phyloP scores from a whole-genome alignment of 78 protist genomes.

The Speleostelium caveatum region DNA sequence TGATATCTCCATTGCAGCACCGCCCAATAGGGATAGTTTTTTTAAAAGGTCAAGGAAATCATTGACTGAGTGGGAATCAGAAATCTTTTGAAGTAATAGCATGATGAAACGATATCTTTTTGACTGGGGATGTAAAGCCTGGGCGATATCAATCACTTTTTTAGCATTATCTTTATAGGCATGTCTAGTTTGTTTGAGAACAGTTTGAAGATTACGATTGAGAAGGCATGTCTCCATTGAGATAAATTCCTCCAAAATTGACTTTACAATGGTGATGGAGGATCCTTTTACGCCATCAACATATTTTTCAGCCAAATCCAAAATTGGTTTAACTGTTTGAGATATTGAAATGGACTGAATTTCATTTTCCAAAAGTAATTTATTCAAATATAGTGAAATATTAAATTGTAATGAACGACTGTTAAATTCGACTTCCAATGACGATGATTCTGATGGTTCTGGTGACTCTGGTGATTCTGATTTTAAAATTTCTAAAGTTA shows the following conservation, averaged over 20 bases:
- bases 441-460: background rate
- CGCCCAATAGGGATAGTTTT: slow-evolving; percentile 17
- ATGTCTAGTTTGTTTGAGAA: slow-evolving; percentile 37
- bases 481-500: slow-evolving; percentile 46
- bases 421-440: background rate
- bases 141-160: slow-evolving; percentile 45
- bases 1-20: slow-evolving; percentile 52
- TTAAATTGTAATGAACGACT: background rate
- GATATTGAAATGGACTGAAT: slow-evolving; percentile 8
- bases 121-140: slow-evolving; percentile 49
- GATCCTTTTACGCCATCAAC: slow-evolving; percentile 33
- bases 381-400: slow-evolving; percentile 20
- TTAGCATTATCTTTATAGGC: slow-evolving; percentile 31
- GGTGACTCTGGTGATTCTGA: too few relatives aligned
- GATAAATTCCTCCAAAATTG: slow-evolving; percentile 51
- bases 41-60: slow-evolving; percentile 35
- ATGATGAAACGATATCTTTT: slow-evolving; percentile 25
- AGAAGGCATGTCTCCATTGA: background rate
- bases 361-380: slow-evolving; percentile 46
- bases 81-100: slow-evolving; percentile 25
- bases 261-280: background rate
- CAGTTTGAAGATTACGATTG: slow-evolving; percentile 30
- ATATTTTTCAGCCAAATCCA: slow-evolving; percentile 20
- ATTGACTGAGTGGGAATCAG: background rate
- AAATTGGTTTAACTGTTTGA: slow-evolving; percentile 17